phyloP scores from a whole-genome alignment of 2,329 filamentous ascomycete genomes.

The Colletotrichum sp. region DNA sequence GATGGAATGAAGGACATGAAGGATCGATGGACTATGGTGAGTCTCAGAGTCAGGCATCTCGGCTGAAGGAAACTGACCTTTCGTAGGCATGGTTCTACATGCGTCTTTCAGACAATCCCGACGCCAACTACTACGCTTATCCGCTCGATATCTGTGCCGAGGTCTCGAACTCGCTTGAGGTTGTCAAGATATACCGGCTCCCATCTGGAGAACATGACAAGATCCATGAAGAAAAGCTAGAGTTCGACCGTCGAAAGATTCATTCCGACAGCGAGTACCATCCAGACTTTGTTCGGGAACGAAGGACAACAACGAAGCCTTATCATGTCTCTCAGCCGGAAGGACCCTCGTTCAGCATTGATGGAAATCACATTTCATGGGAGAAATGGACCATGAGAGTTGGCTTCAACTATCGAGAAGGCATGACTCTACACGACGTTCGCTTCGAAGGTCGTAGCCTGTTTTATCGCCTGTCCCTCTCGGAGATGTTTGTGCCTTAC shows the following conservation, averaged over 20 bases:
- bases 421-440: slow-evolving; percentile 71
- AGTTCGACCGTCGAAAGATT: slow-evolving; percentile 46
- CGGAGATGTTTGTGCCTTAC: slow-evolving; percentile 76
- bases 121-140: slow-evolving; percentile 63
- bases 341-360: slow-evolving; percentile 45
- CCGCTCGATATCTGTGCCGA: slow-evolving; percentile 59
- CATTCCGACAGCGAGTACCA: slow-evolving; percentile 38
- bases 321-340: slow-evolving; percentile 42
- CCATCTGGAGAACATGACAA: slow-evolving; percentile 41
- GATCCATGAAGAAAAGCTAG: slow-evolving; percentile 35
- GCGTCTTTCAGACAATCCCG: slow-evolving; percentile 40
- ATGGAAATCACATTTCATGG: slow-evolving; percentile 54
- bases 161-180: slow-evolving; percentile 51
- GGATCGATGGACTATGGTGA: slow-evolving; percentile 52
- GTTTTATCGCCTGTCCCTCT: slow-evolving; percentile 71
- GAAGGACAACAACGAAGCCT: slow-evolving; percentile 36
- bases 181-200: slow-evolving; percentile 55
- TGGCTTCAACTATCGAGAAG: slow-evolving; percentile 73
- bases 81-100: slow-evolving; percentile 21
- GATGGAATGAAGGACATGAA: slow-evolving; percentile 58
- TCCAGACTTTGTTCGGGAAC: slow-evolving; percentile 28
- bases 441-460: slow-evolving; percentile 68
- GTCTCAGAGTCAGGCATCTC: background rate
- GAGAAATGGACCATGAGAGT: slow-evolving; percentile 74
- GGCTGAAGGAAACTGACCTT: background rate